These are phyloP conservation scores for Scenedesmus sp. DNA, from an alignment of 163 green algal species.

Conservation along the genomic window DNA sequence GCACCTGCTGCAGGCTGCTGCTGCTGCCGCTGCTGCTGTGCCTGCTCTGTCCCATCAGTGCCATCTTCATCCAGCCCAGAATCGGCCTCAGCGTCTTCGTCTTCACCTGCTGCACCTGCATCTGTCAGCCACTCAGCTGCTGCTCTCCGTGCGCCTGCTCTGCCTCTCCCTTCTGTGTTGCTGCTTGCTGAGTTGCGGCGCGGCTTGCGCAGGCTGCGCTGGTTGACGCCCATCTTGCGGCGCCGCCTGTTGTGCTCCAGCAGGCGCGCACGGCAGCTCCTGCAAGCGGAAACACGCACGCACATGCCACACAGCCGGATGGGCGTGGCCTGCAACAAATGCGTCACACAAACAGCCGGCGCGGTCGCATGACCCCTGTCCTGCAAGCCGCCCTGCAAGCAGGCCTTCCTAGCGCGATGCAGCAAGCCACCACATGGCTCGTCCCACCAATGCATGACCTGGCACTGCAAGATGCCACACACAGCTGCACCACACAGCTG, in stretches of 20 bases:
- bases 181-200: constrained; percentile 9
- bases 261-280: constrained; percentile 77
- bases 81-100: not conserved
- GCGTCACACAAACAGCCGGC: too few relatives aligned
- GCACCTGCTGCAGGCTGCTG: not conserved
- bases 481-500: not conserved
- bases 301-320: not conserved
- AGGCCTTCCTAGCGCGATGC: too few relatives aligned
- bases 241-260: constrained; percentile 85
- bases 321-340: not conserved
- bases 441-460: not conserved
- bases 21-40: not conserved
- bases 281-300: constrained; percentile 47
- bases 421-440: too few relatives aligned
- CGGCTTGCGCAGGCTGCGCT: not conserved
- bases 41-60: not conserved
- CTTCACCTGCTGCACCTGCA: not conserved
- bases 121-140: not conserved
- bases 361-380: too few relatives aligned
- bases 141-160: not conserved
- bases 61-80: not conserved
- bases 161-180: not conserved
- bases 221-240: constrained; percentile 57
- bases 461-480: not conserved
- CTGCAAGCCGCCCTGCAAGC: too few relatives aligned